Percentiles rank a stretch among this genome's conserved stretches.
These are phyloP conservation scores for Fraxinus nigra DNA, from an alignment of 305 asterid species.

Conservation along the genomic window DNA sequence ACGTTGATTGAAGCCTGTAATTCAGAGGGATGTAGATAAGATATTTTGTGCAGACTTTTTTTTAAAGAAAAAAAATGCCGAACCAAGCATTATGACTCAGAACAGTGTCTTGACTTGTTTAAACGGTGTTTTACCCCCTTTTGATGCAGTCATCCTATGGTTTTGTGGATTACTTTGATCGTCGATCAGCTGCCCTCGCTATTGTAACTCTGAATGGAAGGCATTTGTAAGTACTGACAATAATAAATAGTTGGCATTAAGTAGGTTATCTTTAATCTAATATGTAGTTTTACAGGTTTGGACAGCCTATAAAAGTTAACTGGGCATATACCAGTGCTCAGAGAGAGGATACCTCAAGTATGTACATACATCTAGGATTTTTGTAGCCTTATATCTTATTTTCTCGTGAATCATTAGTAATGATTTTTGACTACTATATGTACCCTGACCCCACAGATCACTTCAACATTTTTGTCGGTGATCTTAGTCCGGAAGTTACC, in stretches of 20 bases:
- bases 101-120: not conserved
- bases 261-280: constrained; percentile 26
- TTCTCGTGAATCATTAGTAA: not conserved
- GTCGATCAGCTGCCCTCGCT: constrained; percentile 81
- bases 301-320: constrained; percentile 90
- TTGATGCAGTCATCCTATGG: constrained; percentile 88
- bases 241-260: constrained; percentile 12
- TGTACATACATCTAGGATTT: constrained; percentile 17
- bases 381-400: not conserved
- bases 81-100: not conserved
- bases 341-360: constrained; percentile 92
- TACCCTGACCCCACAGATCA: constrained; percentile 48
- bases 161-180: constrained; percentile 83
- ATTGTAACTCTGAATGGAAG: constrained; percentile 79
- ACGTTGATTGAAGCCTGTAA: not conserved
- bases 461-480: constrained; percentile 83
- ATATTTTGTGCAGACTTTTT: not conserved
- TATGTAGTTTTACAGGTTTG: constrained; percentile 58
- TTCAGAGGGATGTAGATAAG: not conserved
- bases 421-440: constrained; percentile 1
- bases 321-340: constrained; percentile 94
- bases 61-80: not conserved
- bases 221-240: constrained; percentile 58
- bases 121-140: constrained; percentile 1
- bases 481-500: constrained; percentile 93